These are phyloP conservation scores for Kwoniella pini DNA, from an alignment of 768 basidiomycete genomes.

Conservation along the genomic window DNA sequence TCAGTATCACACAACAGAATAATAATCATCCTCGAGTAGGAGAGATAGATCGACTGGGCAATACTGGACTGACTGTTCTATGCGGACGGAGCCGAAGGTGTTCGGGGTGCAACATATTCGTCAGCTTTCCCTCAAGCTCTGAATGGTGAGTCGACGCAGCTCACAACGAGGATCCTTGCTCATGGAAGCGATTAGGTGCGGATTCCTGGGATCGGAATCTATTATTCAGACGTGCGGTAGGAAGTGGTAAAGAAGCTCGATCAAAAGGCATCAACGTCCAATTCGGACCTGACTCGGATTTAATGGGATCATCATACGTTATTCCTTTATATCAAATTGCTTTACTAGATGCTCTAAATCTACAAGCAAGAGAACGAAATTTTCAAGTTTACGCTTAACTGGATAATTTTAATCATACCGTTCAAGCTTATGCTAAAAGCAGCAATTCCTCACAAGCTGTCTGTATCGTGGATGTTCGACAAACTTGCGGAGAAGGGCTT, in stretches of 20 bases:
- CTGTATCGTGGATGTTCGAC: slow-evolving; percentile 7
- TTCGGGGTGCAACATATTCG: slow-evolving; percentile 3
- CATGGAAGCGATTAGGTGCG: slow-evolving; percentile 20
- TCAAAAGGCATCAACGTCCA: slow-evolving; percentile 48
- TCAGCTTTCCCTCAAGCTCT: slow-evolving; percentile 11
- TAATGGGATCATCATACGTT: slow-evolving; percentile 18
- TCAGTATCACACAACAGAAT: slow-evolving; percentile 11
- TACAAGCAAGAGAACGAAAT: not conserved
- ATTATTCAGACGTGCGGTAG: slow-evolving; percentile 69
- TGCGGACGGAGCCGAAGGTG: slow-evolving; percentile 12
- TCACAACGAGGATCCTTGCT: no score
- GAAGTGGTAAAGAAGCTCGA: slow-evolving; percentile 76
- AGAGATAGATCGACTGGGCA: slow-evolving; percentile 21
- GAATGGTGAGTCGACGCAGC: slow-evolving; percentile 21
- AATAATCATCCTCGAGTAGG: slow-evolving; percentile 9
- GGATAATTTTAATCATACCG: slow-evolving; percentile 16
- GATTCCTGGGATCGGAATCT: slow-evolving; percentile 66
- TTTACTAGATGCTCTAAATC: not conserved
- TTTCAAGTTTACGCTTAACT: slow-evolving; percentile 5
- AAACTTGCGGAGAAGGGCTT: slow-evolving; percentile 5
- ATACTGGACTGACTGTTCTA: slow-evolving; percentile 19
- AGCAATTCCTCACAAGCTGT: not conserved
- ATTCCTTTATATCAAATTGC: not conserved
- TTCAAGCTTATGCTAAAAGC: slow-evolving; percentile 2
- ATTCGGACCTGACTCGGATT: slow-evolving; percentile 18